These are phyloP conservation scores for Heracleum sosnowskyi DNA, from an alignment of 129 eudicot genomes.

Conservation along the genomic window DNA sequence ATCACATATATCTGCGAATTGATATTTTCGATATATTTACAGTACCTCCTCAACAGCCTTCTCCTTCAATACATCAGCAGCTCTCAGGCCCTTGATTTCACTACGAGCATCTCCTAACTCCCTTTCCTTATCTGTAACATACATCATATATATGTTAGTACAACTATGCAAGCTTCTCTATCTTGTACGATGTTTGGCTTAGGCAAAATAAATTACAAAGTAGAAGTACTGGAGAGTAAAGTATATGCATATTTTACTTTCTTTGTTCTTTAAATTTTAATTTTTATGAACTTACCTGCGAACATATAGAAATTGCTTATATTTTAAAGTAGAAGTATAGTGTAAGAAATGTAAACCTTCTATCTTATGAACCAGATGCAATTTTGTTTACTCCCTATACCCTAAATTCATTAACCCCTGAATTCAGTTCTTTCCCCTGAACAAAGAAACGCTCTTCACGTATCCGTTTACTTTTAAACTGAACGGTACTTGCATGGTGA, in stretches of 20 bases:
- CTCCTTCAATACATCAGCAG: conserved; percentile 61
- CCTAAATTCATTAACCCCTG: neutral
- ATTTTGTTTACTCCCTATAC: neutral
- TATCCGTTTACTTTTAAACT: neutral
- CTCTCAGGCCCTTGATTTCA: conserved; percentile 72
- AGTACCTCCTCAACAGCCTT: conserved; percentile 81
- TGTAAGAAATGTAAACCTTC: neutral
- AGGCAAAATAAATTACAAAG: neutral
- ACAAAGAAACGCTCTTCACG: too few species aligned
- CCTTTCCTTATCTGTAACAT: conserved; percentile 60
- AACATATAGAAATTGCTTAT: neutral
- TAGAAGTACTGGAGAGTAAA: neutral
- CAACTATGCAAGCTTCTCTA: neutral
- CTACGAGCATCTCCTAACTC: conserved; percentile 54
- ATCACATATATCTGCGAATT: neutral
- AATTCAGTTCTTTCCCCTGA: neutral
- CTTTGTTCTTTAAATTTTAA: neutral
- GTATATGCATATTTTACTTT: neutral
- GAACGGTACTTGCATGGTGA: neutral
- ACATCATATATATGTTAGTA: neutral
- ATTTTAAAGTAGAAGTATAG: too few species aligned
- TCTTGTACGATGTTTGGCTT: neutral
- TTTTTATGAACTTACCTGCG: neutral
- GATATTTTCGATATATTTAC: neutral
- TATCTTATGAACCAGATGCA: neutral